phyloP scores from a whole-genome alignment of 192 early-diverging fungal genomes.

The Globomyces pollinis-pini region DNA sequence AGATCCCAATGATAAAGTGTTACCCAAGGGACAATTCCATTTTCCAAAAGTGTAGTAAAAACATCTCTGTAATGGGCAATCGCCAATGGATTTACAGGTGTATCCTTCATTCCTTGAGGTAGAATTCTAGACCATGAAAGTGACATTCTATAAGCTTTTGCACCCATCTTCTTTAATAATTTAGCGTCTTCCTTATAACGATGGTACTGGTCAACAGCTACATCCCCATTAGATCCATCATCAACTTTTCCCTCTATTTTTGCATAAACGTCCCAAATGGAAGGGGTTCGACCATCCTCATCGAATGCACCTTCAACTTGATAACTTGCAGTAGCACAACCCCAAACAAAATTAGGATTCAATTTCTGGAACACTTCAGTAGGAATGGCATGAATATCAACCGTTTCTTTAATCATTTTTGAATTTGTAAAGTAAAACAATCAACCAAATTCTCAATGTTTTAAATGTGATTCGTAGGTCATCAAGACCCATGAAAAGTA shows the following conservation, averaged over 20 bases:
- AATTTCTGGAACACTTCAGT: not conserved
- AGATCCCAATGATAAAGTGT: constrained; percentile 40
- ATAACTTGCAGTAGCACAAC: constrained; percentile 29
- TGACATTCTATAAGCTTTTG: constrained; percentile 36
- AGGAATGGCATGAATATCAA: not conserved
- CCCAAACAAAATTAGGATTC: constrained; percentile 8
- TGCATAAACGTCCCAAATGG: constrained; percentile 34
- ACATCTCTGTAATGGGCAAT: constrained; percentile 34
- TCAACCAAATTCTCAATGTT: no score
- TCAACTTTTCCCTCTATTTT: constrained; percentile 14
- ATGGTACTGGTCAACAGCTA: constrained; percentile 30
- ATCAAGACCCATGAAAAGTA: no score
- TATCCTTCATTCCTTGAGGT: constrained; percentile 17
- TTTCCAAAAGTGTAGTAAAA: constrained; percentile 28
- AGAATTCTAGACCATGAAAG: constrained; percentile 44
- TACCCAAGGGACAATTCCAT: constrained; percentile 25
- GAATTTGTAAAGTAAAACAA: no score
- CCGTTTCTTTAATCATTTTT: no score
- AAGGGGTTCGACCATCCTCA: constrained; percentile 30
- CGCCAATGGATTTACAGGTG: constrained; percentile 30
- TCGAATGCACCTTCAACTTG: constrained; percentile 40
- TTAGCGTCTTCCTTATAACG: constrained; percentile 27
- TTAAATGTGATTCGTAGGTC: no score
- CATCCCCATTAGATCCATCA: constrained; percentile 25
- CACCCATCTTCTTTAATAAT: constrained; percentile 21